Percentiles rank a stretch among this genome's conserved stretches.
phyloP scores from a whole-genome alignment of 2,329 filamentous ascomycete genomes.

The Thelonectria blattea region DNA sequence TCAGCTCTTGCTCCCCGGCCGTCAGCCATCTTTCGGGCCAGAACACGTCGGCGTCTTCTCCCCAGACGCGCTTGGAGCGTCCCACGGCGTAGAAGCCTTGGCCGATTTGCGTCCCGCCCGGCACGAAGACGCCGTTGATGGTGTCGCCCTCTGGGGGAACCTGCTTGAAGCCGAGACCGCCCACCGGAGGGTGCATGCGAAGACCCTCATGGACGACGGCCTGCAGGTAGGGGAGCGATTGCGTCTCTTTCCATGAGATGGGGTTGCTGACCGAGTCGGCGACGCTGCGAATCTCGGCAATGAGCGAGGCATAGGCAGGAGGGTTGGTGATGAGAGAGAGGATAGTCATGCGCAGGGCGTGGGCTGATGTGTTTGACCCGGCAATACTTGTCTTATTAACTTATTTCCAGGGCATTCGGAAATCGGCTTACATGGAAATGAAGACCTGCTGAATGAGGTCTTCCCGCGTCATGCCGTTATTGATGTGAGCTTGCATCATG shows the following conservation, averaged over 20 bases:
- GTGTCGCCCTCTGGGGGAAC: constrained; percentile 58
- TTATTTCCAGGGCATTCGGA: background rate
- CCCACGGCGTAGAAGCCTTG: constrained; percentile 62
- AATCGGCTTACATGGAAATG: constrained; percentile 44
- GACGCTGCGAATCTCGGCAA: constrained; percentile 53
- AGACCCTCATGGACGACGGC: constrained; percentile 63
- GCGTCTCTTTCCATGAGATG: constrained; percentile 54
- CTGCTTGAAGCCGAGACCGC: constrained; percentile 58
- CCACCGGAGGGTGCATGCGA: constrained; percentile 61
- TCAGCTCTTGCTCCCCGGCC: constrained; percentile 39
- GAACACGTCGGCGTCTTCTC: constrained; percentile 57
- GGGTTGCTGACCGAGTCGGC: constrained; percentile 43
- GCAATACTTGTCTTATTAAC: constrained; percentile 52
- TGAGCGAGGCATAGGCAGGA: constrained; percentile 48
- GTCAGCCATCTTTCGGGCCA: constrained; percentile 62
- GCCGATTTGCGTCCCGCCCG: constrained; percentile 58
- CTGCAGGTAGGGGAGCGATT: constrained; percentile 59
- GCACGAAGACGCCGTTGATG: constrained; percentile 57
- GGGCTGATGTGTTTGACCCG: constrained; percentile 66
- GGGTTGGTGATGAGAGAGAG: constrained; percentile 57
- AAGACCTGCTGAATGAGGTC: constrained; percentile 49
- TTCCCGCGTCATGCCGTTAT: constrained; percentile 43
- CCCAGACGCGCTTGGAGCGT: constrained; percentile 55
- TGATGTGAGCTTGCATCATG: constrained; percentile 49
- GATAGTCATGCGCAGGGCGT: constrained; percentile 57